phyloP scores from a whole-genome alignment of 805 yeast species.

The Candida orba region DNA sequence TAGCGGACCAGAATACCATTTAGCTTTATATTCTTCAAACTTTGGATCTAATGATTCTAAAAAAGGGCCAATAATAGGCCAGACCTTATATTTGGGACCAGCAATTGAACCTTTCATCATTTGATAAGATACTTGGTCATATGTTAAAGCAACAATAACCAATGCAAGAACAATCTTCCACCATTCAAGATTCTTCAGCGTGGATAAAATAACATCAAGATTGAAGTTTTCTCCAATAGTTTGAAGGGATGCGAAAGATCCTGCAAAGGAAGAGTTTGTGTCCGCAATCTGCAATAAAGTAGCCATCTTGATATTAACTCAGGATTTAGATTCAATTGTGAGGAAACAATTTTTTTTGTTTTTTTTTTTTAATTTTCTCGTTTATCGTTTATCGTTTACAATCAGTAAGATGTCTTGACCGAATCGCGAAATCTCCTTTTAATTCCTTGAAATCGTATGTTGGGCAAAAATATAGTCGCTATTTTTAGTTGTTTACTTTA shows the following conservation, averaged over 20 bases:
- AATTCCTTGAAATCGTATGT: too few species aligned
- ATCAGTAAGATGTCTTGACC: too few species aligned
- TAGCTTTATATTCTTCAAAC: conserved; percentile 85
- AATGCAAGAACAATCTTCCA: conserved; percentile 43
- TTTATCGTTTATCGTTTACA: too few species aligned
- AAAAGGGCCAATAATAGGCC: conserved; percentile 97
- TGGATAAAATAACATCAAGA: conserved; percentile 9
- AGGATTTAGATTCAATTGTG: neutral
- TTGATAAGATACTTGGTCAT: conserved; percentile 76
- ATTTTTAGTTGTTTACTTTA: too few species aligned
- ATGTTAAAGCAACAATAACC: conserved; percentile 42
- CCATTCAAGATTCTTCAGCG: conserved; percentile 37
- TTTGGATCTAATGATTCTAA: conserved; percentile 92
- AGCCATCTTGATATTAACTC: conserved; percentile 10
- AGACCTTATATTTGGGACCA: conserved; percentile 80
- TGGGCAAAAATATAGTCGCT: too few species aligned
- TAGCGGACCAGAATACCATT: conserved; percentile 92
- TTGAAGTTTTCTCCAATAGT: conserved; percentile 1
- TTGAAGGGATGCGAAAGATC: conserved; percentile 3
- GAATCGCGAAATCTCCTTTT: too few species aligned
- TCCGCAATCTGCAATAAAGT: conserved; percentile 16
- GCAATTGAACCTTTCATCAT: conserved; percentile 80
- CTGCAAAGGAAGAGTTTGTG: conserved; percentile 13
- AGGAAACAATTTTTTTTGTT: neutral
- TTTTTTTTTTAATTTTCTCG: neutral